A percentile compares a stretch with the other conserved stretches of the same genome.
phyloP scores from a whole-genome alignment of 2,329 filamentous ascomycete genomes.

The Cercospora sp. region DNA sequence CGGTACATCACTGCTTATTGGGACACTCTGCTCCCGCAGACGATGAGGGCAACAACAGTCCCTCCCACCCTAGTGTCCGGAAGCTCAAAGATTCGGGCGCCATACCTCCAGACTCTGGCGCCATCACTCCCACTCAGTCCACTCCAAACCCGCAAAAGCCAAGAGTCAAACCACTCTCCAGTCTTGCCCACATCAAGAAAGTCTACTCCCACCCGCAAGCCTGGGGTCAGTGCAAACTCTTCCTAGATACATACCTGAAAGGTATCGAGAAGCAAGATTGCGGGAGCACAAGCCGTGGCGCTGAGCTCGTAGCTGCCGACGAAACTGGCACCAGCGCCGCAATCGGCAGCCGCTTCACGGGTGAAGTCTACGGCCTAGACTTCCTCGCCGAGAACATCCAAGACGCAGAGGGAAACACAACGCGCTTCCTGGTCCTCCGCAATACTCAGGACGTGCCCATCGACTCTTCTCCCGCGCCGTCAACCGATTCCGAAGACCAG shows the following conservation, averaged over 20 bases:
- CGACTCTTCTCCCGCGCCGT: conserved; percentile 59
- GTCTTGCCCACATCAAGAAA: conserved; percentile 65
- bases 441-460: conserved; percentile 61
- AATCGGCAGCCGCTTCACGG: conserved; percentile 74
- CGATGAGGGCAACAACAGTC: neutral
- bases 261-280: conserved; percentile 79
- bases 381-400: conserved; percentile 70
- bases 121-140: conserved; percentile 46
- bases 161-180: conserved; percentile 47
- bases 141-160: conserved; percentile 50
- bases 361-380: conserved; percentile 64
- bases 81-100: conserved; percentile 9
- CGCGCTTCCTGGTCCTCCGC: conserved; percentile 70
- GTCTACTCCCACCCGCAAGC: conserved; percentile 94
- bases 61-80: conserved; percentile 4
- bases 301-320: conserved; percentile 67
- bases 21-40: conserved; percentile 44
- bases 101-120: neutral
- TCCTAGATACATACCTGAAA: conserved; percentile 69
- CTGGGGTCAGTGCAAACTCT: conserved; percentile 83
- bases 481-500: conserved; percentile 16
- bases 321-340: conserved; percentile 63
- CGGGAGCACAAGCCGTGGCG: conserved; percentile 80
- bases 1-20: conserved; percentile 84
- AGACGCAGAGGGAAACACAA: conserved; percentile 74